Percentiles rank a stretch among this genome's conserved stretches.
phyloP scores from a whole-genome alignment of 306 rosid species.

The Fragaria vesca region DNA sequence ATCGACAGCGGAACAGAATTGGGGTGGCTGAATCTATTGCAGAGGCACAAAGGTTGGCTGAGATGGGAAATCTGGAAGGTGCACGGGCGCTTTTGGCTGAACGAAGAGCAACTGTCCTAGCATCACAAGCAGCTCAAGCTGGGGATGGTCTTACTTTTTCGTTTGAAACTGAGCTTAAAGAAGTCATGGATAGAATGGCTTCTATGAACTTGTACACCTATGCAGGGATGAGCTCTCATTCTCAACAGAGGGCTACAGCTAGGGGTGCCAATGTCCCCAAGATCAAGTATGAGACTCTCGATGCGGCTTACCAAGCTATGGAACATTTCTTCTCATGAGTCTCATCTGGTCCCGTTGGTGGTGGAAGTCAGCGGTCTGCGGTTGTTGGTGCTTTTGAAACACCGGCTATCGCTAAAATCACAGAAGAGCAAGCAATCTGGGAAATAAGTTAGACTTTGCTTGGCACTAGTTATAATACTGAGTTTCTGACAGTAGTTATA shows the following conservation, averaged over 20 bases:
- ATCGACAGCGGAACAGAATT: conserved; percentile 19
- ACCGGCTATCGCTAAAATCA: not conserved
- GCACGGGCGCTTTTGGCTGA: conserved; percentile 15
- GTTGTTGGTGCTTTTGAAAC: not conserved
- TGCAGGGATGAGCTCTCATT: not conserved
- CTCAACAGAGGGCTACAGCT: conserved; percentile 12
- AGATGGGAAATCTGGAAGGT: conserved; percentile 6
- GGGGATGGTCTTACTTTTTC: conserved; percentile 8
- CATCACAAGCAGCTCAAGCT: conserved; percentile 13
- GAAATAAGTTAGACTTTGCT: not conserved
- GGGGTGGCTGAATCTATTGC: conserved; percentile 4
- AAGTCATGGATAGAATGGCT: conserved; percentile 11
- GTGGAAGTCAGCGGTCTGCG: not conserved
- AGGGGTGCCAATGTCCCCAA: not conserved
- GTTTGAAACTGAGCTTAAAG: conserved; percentile 19
- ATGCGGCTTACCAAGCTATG: too few relatives aligned
- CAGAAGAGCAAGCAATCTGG: not conserved
- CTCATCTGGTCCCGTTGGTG: not conserved
- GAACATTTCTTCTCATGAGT: too few relatives aligned
- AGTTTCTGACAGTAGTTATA: not conserved
- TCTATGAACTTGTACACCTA: not conserved
- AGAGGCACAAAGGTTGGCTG: conserved; percentile 14
- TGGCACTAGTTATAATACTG: not conserved
- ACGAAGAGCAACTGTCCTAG: not conserved
- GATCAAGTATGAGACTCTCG: too few relatives aligned